Percentiles rank a stretch among this genome's conserved stretches.
Evolutionary conservation across 2,329 filamentous ascomycete genomes (phyloP).

Genomic region (Eutypella sp.): DNA sequence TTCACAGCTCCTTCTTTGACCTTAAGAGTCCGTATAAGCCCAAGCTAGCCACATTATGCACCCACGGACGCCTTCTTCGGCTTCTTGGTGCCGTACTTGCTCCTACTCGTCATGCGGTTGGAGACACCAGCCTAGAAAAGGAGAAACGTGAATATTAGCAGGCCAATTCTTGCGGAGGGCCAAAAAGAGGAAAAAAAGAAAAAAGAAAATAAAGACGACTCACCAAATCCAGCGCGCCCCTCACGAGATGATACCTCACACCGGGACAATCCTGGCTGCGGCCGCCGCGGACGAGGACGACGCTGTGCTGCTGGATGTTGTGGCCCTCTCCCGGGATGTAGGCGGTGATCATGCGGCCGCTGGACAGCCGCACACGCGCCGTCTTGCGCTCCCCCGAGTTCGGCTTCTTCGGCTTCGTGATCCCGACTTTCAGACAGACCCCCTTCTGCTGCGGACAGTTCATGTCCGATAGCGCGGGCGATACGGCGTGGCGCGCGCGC

Average conservation of each 20-base stretch:
- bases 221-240: constrained; percentile 91
- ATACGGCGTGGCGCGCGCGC: constrained; percentile 77
- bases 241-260: constrained; percentile 91
- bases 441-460: constrained; percentile 83
- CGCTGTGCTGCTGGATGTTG: constrained; percentile 98
- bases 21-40: no score
- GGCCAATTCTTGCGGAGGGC: not conserved
- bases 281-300: constrained; percentile 91
- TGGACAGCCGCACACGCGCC: constrained; percentile 83
- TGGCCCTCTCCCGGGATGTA: constrained; percentile 98
- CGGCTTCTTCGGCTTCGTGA: constrained; percentile 95
- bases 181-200: not conserved
- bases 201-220: constrained; percentile 30
- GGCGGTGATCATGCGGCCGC: constrained; percentile 79
- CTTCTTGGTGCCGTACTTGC: constrained; percentile 99
- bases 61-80: constrained; percentile 72
- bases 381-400: constrained; percentile 98
- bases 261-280: constrained; percentile 95
- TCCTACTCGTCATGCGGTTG: constrained; percentile 76
- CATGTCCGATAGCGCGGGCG: constrained; percentile 70
- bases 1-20: not conserved
- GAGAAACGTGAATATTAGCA: not conserved
- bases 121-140: constrained; percentile 77
- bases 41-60: constrained; percentile 11
- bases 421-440: constrained; percentile 90